Conservation (phyloP, 2,329 filamentous ascomycete species). For the Davidsoniella australis region DNA sequence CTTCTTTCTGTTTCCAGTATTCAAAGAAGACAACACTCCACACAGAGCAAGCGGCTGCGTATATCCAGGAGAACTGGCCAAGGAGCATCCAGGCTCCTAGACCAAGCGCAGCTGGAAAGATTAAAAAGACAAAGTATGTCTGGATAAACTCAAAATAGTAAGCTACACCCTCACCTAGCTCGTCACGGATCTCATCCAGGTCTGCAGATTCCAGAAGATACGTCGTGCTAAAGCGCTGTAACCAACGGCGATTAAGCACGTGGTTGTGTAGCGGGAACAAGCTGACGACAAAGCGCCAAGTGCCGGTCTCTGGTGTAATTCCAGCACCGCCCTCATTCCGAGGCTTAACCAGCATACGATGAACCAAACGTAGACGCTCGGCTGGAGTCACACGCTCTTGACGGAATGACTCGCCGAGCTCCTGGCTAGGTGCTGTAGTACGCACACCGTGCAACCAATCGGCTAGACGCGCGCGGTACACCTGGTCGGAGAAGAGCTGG, state of each 20-base stretch:
- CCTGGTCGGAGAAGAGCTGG: constrained; percentile 56
- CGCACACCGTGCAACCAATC: constrained; percentile 90
- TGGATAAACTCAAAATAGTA: constrained; percentile 95
- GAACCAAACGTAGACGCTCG: constrained; percentile 73
- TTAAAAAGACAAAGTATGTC: constrained; percentile 70
- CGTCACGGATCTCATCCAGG: constrained; percentile 57
- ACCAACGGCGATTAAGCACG: constrained; percentile 56
- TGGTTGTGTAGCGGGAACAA: constrained; percentile 70
- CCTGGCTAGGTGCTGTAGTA: constrained; percentile 55
- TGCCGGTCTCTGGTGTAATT: constrained; percentile 49
- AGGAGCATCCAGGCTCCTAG: constrained; percentile 64
- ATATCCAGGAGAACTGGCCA: constrained; percentile 67
- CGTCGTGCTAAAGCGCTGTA: constrained; percentile 58
- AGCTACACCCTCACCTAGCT: constrained; percentile 69
- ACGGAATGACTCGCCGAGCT: constrained; percentile 50
- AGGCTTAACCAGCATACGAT: constrained; percentile 64
- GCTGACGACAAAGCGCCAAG: constrained; percentile 56
- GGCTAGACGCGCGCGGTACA: constrained; percentile 74
- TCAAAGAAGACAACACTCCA: constrained; percentile 86
- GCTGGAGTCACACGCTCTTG: constrained; percentile 69
- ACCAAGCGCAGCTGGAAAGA: constrained; percentile 68
- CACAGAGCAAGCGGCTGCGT: constrained; percentile 61
- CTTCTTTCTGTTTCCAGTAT: constrained; percentile 89
- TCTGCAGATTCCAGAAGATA: constrained; percentile 48
- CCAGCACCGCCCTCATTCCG: constrained; percentile 62